Evolutionary conservation across 768 basidiomycete species (phyloP), one percentile per base, ranked within the genome.

Genomic region (Pisolithus marmoratus): DNA sequence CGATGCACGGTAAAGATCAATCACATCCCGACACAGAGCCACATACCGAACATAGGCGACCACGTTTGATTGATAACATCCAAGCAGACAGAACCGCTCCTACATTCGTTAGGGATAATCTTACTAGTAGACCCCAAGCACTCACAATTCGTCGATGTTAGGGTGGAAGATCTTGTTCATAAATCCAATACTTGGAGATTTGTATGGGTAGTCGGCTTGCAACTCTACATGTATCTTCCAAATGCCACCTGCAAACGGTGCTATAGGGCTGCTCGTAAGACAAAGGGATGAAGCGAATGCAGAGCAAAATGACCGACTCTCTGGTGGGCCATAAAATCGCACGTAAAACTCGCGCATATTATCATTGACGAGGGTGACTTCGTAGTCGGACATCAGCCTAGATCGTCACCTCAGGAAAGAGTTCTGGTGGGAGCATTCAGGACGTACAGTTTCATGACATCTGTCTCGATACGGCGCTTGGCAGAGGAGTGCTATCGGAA

Each of bases 81-180:
- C 57, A 99, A 75, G 70, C 96, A 99, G 48, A 99, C 95, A 5
- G 94, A 97, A 40, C 95, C 95, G 65, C 94, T 96, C 64, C 94
- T 95, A 66, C 27, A 54, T 24, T 34, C 37, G 38, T 48, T 29
- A 15, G 29, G 43, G 40, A 47, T 43, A 43, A 24, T 58, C 50
- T 54, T 51, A 56, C 49, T 26, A 36, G 34, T 42, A 22, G 5
- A 51, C 41, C n/a, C 38, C 34, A 38, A 27, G 51, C 8, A 75
- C 92, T 65, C 68, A 97, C 88, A 96, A 74, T 71, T 99, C 96
- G 72, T 99, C 96, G 63, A 99, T 99, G 65, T 99, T 99, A 19
- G 96, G 96, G 62, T 98, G 96, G 67, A 96, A 98, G 69, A 99
- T 97, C 87, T 97, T 97, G 81, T 99, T 99, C 92, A 96, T 94